Conservation (phyloP, 2,329 filamentous ascomycete species). For the Fusarium pseudonygamai region DNA sequence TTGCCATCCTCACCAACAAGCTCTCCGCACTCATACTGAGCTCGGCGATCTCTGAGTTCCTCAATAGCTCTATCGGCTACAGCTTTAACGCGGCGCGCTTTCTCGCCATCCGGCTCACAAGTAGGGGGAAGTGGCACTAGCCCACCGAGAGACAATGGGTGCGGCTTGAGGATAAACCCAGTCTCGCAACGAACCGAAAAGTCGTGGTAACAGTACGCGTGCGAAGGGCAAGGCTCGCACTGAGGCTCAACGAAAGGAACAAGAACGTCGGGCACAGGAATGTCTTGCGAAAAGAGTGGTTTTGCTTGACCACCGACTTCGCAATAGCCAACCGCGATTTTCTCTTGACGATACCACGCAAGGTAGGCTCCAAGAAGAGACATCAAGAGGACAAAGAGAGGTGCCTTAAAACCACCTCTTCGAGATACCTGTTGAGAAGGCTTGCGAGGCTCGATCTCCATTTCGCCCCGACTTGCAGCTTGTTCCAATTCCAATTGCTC, state of each 20-base stretch:
- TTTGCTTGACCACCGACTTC: constrained; percentile 76
- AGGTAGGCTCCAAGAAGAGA: constrained; percentile 77
- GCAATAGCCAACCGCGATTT: constrained; percentile 95
- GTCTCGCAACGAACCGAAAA: constrained; percentile 83
- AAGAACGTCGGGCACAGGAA: constrained; percentile 75
- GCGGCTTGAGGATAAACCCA: constrained; percentile 85
- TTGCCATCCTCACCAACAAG: constrained; percentile 69
- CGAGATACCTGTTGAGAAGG: constrained; percentile 48
- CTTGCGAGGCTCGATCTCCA: constrained; percentile 55
- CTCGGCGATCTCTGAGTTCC: constrained; percentile 83
- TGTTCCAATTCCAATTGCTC: constrained; percentile 84
- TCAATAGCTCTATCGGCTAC: constrained; percentile 91
- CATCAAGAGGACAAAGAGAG: constrained; percentile 76
- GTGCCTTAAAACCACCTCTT: constrained; percentile 65
- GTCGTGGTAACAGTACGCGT: constrained; percentile 87
- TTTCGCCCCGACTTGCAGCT: constrained; percentile 64
- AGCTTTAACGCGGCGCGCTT: constrained; percentile 83
- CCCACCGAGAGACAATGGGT: constrained; percentile 84
- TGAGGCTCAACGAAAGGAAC: constrained; percentile 76
- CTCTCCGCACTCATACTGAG: constrained; percentile 90
- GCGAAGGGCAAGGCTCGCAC: constrained; percentile 89
- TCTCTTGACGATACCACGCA: constrained; percentile 91
- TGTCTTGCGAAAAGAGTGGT: constrained; percentile 58
- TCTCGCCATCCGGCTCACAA: constrained; percentile 94
- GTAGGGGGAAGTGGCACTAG: constrained; percentile 86